Conservation (phyloP, 1,139 yeast genomes). For the Suhomyces terraborum region DNA sequence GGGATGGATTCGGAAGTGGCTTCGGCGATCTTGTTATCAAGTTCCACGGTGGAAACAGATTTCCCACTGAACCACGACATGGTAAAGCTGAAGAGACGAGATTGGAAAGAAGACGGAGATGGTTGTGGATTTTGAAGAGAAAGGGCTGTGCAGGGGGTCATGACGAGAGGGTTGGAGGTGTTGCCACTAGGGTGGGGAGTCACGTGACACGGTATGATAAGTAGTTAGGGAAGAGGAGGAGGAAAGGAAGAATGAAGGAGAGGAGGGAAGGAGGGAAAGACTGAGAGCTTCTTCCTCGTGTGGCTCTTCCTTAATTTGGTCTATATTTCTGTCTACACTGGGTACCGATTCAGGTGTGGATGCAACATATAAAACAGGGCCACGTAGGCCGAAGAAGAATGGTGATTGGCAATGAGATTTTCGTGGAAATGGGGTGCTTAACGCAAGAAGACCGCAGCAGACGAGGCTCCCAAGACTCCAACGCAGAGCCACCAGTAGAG, state of each 20-base stretch:
- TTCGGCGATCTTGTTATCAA: conserved; percentile 66
- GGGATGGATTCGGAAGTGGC: conserved; percentile 93
- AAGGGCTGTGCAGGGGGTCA: conserved; percentile 6
- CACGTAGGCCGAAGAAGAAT: neutral
- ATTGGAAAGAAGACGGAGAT: neutral
- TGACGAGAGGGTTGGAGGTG: neutral
- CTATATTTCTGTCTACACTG: neutral
- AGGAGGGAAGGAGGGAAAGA: neutral
- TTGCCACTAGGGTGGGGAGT: conserved; percentile 3
- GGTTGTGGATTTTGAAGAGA: too few species aligned
- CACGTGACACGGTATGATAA: neutral
- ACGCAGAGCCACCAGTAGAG: conserved; percentile 49
- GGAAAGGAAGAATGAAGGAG: neutral
- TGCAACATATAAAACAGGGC: conserved; percentile 3
- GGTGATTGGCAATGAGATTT: neutral
- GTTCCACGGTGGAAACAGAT: conserved; percentile 46
- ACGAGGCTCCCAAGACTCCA: conserved; percentile 25
- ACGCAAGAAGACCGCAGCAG: conserved; percentile 20
- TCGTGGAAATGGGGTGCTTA: conserved; percentile 5
- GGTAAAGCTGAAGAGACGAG: conserved; percentile 2
- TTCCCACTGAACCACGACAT: conserved; percentile 69
- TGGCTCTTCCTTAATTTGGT: too few species aligned
- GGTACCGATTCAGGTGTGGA: neutral
- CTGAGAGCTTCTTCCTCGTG: too few species aligned
- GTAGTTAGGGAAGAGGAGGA: neutral